These are phyloP conservation scores for Senecio squalidus DNA, from an alignment of 140 eudicot species.

Conservation along the genomic window DNA sequence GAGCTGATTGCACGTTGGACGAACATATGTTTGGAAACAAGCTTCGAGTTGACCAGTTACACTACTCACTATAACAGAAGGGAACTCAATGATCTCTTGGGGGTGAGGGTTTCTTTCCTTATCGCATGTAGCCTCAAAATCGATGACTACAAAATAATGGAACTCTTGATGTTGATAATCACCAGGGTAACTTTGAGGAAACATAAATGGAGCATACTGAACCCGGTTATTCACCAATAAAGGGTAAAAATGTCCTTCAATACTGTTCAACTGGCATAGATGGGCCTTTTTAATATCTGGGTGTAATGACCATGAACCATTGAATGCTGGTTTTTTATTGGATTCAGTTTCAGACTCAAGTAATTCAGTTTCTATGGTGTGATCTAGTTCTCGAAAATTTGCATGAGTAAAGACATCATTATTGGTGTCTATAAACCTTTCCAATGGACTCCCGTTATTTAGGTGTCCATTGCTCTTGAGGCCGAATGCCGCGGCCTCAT, in stretches of 20 bases:
- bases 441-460: conserved; percentile 32
- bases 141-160: conserved; percentile 90
- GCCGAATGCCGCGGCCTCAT: conserved; percentile 57
- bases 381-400: conserved; percentile 32
- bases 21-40: conserved; percentile 86
- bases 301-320: conserved; percentile 43
- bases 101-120: conserved; percentile 79
- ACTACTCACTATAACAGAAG: conserved; percentile 89
- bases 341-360: conserved; percentile 39
- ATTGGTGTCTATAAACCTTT: conserved; percentile 46
- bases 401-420: conserved; percentile 28
- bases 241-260: conserved; percentile 56
- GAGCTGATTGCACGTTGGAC: conserved; percentile 81
- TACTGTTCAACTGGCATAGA: conserved; percentile 33
- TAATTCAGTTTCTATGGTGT: conserved; percentile 19
- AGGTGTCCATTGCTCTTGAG: conserved; percentile 45
- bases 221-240: conserved; percentile 39
- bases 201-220: conserved; percentile 45
- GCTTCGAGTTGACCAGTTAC: conserved; percentile 87
- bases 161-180: conserved; percentile 72
- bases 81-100: conserved; percentile 94
- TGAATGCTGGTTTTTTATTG: conserved; percentile 25
- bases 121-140: conserved; percentile 97
- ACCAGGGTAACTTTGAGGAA: conserved; percentile 44
- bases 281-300: conserved; percentile 39